Conservation (phyloP, 352 stramenopile species). For the Peronospora tabacina region DNA sequence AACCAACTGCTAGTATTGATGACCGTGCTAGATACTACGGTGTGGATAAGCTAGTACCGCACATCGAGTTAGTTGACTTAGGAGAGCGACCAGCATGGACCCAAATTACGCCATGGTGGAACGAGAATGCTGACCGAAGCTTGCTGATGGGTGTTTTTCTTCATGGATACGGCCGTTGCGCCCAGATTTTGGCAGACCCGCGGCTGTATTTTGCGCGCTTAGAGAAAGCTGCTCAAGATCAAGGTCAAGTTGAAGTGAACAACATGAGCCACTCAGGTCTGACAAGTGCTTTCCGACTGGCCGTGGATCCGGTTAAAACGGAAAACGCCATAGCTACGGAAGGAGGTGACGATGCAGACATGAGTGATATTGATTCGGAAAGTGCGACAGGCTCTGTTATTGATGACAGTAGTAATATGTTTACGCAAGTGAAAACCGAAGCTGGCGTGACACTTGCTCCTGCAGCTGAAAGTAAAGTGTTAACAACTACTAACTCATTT, state of each 20-base stretch:
- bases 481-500: conserved; percentile 38
- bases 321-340: conserved; percentile 7
- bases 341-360: conserved; percentile 22
- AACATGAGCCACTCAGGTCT: conserved; percentile 2
- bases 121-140: conserved; percentile 68
- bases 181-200: conserved; percentile 70
- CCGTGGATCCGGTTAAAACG: conserved; percentile 14
- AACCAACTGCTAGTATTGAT: conserved; percentile 54
- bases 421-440: conserved; percentile 22
- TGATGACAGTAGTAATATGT: conserved; percentile 26
- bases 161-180: conserved; percentile 77
- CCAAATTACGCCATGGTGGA: conserved; percentile 83
- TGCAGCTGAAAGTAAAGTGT: conserved; percentile 4
- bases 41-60: conserved; percentile 50
- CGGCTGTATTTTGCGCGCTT: conserved; percentile 64
- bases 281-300: not conserved
- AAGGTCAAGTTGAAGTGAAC: conserved; percentile 20
- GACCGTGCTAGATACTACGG: conserved; percentile 65
- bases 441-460: not conserved
- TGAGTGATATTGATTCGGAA: conserved; percentile 46
- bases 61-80: conserved; percentile 58
- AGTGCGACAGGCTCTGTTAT: conserved; percentile 39
- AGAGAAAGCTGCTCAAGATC: conserved; percentile 41
- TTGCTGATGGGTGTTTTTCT: conserved; percentile 80
- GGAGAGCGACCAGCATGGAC: conserved; percentile 74